Conservation (phyloP, 352 stramenopile species). For the Pythium rishiriense region DNA sequence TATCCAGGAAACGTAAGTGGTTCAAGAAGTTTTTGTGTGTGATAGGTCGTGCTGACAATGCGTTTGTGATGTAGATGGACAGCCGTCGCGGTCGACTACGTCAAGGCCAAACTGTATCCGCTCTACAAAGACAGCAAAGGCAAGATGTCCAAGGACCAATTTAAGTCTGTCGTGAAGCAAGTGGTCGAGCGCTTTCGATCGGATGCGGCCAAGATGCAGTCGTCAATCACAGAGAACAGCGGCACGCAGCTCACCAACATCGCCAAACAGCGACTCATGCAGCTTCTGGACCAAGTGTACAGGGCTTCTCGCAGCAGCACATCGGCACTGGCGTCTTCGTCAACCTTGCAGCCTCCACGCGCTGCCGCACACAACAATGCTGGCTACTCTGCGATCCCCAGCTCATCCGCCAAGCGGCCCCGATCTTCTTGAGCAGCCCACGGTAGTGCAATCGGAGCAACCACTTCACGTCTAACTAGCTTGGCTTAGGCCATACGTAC, state of each 20-base stretch:
- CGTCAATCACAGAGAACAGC: conserved; percentile 34
- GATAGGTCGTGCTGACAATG: not conserved
- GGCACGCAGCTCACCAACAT: conserved; percentile 48
- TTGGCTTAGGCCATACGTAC: not conserved
- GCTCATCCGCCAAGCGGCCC: conserved; percentile 1
- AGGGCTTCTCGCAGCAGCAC: not conserved
- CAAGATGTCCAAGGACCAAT: conserved; percentile 70
- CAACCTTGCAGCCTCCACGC: not conserved
- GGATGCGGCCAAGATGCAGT: conserved; percentile 66
- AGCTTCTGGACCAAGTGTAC: conserved; percentile 67
- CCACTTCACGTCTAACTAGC: not conserved
- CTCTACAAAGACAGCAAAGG: conserved; percentile 66
- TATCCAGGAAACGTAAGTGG: conserved; percentile 4
- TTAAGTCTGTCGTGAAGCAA: conserved; percentile 80
- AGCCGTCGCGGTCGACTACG: conserved; percentile 62
- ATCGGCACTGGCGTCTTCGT: not conserved
- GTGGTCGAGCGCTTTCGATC: conserved; percentile 55
- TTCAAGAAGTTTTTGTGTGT: not conserved
- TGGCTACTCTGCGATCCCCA: conserved; percentile 8
- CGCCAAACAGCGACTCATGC: conserved; percentile 64
- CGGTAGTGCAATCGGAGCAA: too few relatives aligned
- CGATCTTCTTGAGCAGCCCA: too few relatives aligned
- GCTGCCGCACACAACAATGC: not conserved
- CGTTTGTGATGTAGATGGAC: conserved; percentile 39
- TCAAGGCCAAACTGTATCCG: conserved; percentile 80